phyloP scores from a whole-genome alignment of 306 rosid genomes.

The Castanospermum australe region DNA sequence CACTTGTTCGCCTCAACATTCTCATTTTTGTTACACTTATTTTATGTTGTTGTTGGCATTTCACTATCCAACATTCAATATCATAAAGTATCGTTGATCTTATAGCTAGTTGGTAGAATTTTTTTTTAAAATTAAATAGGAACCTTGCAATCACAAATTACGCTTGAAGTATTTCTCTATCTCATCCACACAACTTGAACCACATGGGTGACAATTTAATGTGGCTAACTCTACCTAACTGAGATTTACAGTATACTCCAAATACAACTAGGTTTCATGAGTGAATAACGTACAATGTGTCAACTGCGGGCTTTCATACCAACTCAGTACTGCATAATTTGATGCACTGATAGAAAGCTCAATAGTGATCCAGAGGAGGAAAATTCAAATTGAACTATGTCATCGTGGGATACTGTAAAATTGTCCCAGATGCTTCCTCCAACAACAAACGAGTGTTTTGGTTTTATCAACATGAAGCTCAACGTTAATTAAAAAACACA shows the following conservation, averaged over 20 bases:
- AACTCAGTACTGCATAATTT: not conserved
- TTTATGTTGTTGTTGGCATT: too few species aligned
- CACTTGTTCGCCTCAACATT: too few species aligned
- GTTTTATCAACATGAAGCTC: not conserved
- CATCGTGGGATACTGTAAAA: not conserved
- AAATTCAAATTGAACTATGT: not conserved
- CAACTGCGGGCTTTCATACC: not conserved
- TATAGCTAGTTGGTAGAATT: too few species aligned
- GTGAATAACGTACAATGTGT: not conserved
- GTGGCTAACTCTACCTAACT: not conserved
- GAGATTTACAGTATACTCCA: not conserved
- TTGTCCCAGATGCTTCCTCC: not conserved
- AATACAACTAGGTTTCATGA: not conserved
- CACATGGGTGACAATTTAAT: too few species aligned
- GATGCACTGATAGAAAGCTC: not conserved
- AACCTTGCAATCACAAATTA: too few species aligned
- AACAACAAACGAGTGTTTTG: not conserved
- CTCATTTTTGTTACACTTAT: too few species aligned
- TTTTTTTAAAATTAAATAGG: too few species aligned
- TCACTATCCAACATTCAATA: too few species aligned
- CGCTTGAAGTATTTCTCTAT: too few species aligned
- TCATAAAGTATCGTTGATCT: too few species aligned
- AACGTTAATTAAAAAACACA: not conserved
- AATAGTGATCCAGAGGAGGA: not conserved
- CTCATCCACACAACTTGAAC: too few species aligned